These are phyloP conservation scores for Chloromonas sp. DNA, from an alignment of 163 green algal species.

Conservation along the genomic window DNA sequence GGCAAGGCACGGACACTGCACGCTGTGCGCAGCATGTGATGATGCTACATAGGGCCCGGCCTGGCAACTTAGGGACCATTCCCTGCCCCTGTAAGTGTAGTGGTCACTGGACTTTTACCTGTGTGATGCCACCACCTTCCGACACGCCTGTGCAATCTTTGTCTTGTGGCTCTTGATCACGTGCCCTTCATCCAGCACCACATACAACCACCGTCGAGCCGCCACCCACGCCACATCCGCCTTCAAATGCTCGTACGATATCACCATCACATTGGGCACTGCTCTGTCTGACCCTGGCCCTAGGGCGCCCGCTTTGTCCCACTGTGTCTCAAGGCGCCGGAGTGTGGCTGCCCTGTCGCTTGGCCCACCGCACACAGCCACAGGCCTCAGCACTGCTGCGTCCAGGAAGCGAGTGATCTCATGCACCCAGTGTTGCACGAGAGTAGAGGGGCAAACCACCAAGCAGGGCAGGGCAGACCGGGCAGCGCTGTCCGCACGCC, in stretches of 20 bases:
- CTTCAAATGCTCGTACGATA: slow-evolving; percentile 76
- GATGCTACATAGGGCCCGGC: no score
- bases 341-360: slow-evolving; percentile 30
- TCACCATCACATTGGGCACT: slow-evolving; percentile 65
- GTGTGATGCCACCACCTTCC: slow-evolving; percentile 34
- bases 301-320: background rate
- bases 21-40: no score
- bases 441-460: slow-evolving; percentile 90
- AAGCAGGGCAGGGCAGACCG: slow-evolving; percentile 43
- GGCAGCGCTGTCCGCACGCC: no score
- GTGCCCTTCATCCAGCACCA: slow-evolving; percentile 93
- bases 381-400: slow-evolving; percentile 41
- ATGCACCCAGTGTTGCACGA: slow-evolving; percentile 92
- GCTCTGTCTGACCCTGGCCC: background rate
- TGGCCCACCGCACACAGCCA: slow-evolving; percentile 66
- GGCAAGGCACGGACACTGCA: no score
- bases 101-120: slow-evolving; percentile 4
- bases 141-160: slow-evolving; percentile 49
- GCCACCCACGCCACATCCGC: slow-evolving; percentile 71
- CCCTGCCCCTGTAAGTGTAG: no score
- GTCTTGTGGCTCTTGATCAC: slow-evolving; percentile 86
- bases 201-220: slow-evolving; percentile 74
- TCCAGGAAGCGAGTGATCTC: slow-evolving; percentile 65
- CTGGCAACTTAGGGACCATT: no score
- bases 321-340: background rate